phyloP scores from a whole-genome alignment of 129 eudicot genomes.

The Saposhnikovia divaricata region DNA sequence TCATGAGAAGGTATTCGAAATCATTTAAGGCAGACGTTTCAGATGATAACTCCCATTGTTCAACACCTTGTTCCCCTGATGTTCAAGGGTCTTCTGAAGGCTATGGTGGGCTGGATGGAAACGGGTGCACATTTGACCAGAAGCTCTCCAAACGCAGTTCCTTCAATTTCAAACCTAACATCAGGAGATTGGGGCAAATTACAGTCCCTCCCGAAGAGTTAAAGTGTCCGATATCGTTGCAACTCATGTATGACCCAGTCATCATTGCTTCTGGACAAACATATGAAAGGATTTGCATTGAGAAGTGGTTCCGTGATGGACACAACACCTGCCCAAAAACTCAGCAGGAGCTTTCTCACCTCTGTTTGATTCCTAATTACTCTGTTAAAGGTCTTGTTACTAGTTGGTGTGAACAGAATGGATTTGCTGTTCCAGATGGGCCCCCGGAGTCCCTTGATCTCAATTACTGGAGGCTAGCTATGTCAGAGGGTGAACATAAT shows the following conservation, averaged over 20 bases:
- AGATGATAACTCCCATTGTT: constrained; percentile 93
- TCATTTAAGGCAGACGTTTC: constrained; percentile 69
- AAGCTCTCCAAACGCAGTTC: constrained; percentile 77
- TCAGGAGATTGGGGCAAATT: constrained; percentile 64
- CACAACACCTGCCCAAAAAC: constrained; percentile 94
- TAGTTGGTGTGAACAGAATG: constrained; percentile 97
- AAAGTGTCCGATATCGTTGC: constrained; percentile 92
- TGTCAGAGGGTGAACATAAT: constrained; percentile 63
- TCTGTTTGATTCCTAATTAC: constrained; percentile 81
- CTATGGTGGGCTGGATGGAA: constrained; percentile 35
- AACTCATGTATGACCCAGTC: constrained; percentile 96
- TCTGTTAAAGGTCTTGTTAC: constrained; percentile 93
- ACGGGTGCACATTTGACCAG: constrained; percentile 50
- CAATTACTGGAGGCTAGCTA: constrained; percentile 84
- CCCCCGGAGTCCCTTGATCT: constrained; percentile 96
- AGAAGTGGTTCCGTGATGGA: constrained; percentile 95
- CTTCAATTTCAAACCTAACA: constrained; percentile 68
- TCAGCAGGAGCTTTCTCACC: constrained; percentile 81
- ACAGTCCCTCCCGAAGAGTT: constrained; percentile 88
- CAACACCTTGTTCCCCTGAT: constrained; percentile 94
- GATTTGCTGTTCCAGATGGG: constrained; percentile 65
- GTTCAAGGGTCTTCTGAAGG: constrained; percentile 68
- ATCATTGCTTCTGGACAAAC: constrained; percentile 97
- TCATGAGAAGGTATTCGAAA: constrained; percentile 79
- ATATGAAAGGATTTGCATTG: constrained; percentile 87